Percentiles rank a stretch among this genome's conserved stretches.
These are phyloP conservation scores for Nemania bipapillata DNA, from an alignment of 2,329 filamentous ascomycete species.

Conservation along the genomic window DNA sequence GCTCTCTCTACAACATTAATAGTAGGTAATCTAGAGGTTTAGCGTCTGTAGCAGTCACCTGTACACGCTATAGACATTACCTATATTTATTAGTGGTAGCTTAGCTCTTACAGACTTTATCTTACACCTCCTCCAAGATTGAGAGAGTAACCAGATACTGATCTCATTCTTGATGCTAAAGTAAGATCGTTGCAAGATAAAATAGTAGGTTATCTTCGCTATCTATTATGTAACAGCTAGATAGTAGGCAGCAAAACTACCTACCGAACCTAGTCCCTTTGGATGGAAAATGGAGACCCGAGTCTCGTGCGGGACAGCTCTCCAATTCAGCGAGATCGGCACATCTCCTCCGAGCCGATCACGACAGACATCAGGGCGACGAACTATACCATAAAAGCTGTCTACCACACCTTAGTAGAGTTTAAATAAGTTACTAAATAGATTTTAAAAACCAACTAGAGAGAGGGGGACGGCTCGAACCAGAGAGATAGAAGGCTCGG, in stretches of 20 bases:
- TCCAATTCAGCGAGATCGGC: slow-evolving; percentile 41
- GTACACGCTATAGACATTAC: too few species aligned
- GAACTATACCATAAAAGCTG: neutral
- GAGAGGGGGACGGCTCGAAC: slow-evolving; percentile 11
- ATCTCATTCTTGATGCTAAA: neutral
- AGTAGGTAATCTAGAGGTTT: too few species aligned
- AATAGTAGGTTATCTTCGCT: neutral
- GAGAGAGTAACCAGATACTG: too few species aligned
- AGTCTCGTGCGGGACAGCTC: slow-evolving; percentile 23
- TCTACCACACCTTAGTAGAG: too few species aligned
- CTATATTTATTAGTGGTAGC: too few species aligned
- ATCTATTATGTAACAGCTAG: neutral
- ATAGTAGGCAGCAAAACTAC: neutral
- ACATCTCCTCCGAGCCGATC: slow-evolving; percentile 41
- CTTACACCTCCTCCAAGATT: too few species aligned
- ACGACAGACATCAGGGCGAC: slow-evolving; percentile 9
- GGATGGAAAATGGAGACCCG: slow-evolving; percentile 13
- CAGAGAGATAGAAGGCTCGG: neutral
- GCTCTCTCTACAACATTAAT: too few species aligned
- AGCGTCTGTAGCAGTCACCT: too few species aligned
- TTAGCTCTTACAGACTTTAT: too few species aligned
- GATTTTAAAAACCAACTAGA: neutral
- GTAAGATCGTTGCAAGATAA: neutral
- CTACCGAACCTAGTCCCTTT: neutral
- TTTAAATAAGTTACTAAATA: neutral